Evolutionary conservation across 1,284 basidiomycete species (phyloP), one percentile per base, ranked within the genome.

Genomic region (Tilletia indica): DNA sequence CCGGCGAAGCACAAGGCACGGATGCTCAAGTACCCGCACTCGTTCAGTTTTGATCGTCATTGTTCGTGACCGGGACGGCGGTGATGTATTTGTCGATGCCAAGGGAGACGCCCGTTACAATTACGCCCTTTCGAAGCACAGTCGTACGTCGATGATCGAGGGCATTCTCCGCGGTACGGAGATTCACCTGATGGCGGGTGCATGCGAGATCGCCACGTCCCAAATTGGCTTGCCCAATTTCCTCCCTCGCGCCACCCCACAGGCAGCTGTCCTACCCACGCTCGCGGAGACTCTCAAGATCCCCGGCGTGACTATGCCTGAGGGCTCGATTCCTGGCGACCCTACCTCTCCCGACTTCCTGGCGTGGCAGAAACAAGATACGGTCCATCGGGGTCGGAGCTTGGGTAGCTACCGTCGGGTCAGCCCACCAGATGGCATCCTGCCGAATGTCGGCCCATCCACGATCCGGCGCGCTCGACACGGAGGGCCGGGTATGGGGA

Each of bases 401-500:
- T 31, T 31, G 25, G 25, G 25, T 31, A 31, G 25, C 25, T 31
- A 31, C 25, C 25, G 25, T 31, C 25, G 25, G 25, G 25, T 31
- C 25, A 31, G 25, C 25, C 14, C 81, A 83, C 69, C 80, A 85
- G 78, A 87, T 87, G 86, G 85, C 83, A 2, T 85, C 83, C n/a
- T 85, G 81, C 77, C 80, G 80, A 49, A 86, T 87, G 85, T 83
- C 84, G 5, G 73, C 76, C 3, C 76, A 79, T 25, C 81, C 86
- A 5, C 75, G 76, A 14, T 72, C 74, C 8, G 81, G 82, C 21
- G 86, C 85, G 0, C 82, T 85, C 67, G 85, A 86, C 72, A 82
- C 85, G 9, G 75, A 84, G 49, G 86, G 86, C 6, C 77, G 81
- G 21, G 85, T 87, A 0, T 86, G 85, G 79, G 86, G 86, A 3